These are phyloP conservation scores for Aleurites moluccanus DNA, from an alignment of 441 rosid genomes.

Conservation along the genomic window DNA sequence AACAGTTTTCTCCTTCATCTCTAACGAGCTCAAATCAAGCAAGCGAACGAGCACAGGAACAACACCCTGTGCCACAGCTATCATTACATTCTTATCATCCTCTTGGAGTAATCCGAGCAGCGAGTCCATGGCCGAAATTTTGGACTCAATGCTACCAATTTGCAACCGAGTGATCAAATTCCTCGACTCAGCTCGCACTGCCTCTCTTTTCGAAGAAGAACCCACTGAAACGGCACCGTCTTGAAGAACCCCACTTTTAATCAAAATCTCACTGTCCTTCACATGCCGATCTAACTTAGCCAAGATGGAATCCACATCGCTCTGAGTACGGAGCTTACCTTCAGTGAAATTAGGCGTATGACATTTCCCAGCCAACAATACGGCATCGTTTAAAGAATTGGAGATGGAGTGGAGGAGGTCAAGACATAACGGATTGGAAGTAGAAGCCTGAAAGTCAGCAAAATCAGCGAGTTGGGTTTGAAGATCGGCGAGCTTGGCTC, in stretches of 20 bases:
- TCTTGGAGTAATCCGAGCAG: constrained; percentile 47
- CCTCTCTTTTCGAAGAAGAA: constrained; percentile 58
- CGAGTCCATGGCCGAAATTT: constrained; percentile 68
- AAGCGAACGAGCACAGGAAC: constrained; percentile 75
- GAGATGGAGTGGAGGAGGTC: constrained; percentile 58
- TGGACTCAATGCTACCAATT: constrained; percentile 70
- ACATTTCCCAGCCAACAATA: constrained; percentile 50
- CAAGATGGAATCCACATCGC: constrained; percentile 70
- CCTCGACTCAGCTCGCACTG: constrained; percentile 62
- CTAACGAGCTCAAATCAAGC: constrained; percentile 65
- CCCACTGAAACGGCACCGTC: constrained; percentile 33
- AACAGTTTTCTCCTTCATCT: constrained; percentile 72
- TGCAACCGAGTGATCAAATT: constrained; percentile 70
- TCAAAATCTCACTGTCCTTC: constrained; percentile 65
- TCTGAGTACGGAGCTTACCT: constrained; percentile 91
- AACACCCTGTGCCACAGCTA: constrained; percentile 83
- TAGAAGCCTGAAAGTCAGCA: constrained; percentile 44
- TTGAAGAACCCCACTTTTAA: constrained; percentile 55
- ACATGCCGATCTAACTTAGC: constrained; percentile 67
- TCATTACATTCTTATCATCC: constrained; percentile 90
- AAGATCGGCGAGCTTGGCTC: constrained; percentile 60
- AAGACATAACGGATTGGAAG: constrained; percentile 47
- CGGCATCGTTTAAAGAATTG: constrained; percentile 49
- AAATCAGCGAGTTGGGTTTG: constrained; percentile 63
- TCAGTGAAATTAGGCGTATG: constrained; percentile 42